A percentile compares a stretch with the other conserved stretches of the same genome.
Conservation (phyloP, 176 grass and related monocot genomes). For the Aegilops bicornis region DNA sequence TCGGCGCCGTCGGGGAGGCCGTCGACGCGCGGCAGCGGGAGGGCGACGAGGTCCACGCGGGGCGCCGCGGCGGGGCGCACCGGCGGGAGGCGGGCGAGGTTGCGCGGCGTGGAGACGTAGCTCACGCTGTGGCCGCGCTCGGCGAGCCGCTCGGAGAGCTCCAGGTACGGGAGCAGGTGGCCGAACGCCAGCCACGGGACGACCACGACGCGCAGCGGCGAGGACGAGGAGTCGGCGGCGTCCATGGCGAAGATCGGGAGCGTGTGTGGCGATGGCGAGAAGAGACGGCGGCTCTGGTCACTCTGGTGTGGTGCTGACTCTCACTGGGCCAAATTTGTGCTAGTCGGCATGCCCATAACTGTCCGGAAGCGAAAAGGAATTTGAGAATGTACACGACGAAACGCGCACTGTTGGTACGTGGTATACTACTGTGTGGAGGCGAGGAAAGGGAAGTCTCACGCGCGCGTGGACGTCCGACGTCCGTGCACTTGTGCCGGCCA, state of each 20-base stretch:
- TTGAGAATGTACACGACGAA: too few relatives aligned
- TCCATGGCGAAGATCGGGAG: not conserved
- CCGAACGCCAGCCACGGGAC: not conserved
- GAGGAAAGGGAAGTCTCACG: not conserved
- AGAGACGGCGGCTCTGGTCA: not conserved
- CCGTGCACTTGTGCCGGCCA: too few relatives aligned
- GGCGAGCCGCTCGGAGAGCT: not conserved
- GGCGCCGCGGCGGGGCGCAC: not conserved
- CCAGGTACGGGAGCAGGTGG: constrained; percentile 11
- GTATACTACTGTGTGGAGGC: not conserved
- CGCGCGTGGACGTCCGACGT: too few relatives aligned
- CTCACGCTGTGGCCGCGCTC: not conserved
- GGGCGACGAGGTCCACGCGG: not conserved
- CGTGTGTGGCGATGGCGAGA: not conserved
- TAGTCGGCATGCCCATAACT: not conserved
- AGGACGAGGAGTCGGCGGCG: not conserved
- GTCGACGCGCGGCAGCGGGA: not conserved
- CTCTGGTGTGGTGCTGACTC: not conserved
- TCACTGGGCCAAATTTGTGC: too few relatives aligned
- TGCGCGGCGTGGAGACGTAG: constrained; percentile 4
- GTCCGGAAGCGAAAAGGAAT: too few relatives aligned
- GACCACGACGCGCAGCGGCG: not conserved
- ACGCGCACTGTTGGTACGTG: too few relatives aligned
- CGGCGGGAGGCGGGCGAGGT: constrained; percentile 3
- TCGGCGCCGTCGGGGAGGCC: not conserved